Percentiles rank a stretch among this genome's conserved stretches.
phyloP scores from a whole-genome alignment of 1,139 yeast genomes.

The Kodamaea sp. region DNA sequence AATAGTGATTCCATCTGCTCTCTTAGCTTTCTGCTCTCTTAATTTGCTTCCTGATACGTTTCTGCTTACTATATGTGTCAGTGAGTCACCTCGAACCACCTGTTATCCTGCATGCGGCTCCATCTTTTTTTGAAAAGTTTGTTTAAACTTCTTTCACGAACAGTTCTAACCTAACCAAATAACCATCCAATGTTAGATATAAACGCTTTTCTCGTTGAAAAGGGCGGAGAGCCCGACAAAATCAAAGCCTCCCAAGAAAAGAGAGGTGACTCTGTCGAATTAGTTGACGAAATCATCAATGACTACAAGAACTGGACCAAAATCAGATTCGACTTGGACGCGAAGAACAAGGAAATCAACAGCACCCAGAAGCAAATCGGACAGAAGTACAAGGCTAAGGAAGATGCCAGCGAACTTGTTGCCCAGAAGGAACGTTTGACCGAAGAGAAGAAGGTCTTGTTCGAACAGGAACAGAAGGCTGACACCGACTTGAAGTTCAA shows the following conservation, averaged over 20 bases:
- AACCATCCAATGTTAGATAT: constrained; percentile 88
- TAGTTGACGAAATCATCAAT: constrained; percentile 90
- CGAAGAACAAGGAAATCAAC: constrained; percentile 81
- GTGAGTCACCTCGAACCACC: too few species aligned
- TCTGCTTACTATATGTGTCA: too few species aligned
- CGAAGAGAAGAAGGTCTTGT: constrained; percentile 66
- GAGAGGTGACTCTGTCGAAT: constrained; percentile 91
- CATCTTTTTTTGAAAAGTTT: constrained; percentile 9
- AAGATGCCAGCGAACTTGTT: constrained; percentile 84
- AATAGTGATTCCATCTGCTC: too few species aligned
- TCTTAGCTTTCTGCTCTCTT: too few species aligned
- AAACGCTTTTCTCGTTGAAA: constrained; percentile 85
- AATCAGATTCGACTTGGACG: constrained; percentile 90
- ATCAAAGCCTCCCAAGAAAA: constrained; percentile 88
- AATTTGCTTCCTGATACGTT: too few species aligned
- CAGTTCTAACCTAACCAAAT: constrained; percentile 1
- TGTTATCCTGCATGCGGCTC: constrained; percentile 5
- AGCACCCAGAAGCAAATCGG: constrained; percentile 92
- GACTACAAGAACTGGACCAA: constrained; percentile 93
- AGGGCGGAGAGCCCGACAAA: constrained; percentile 92
- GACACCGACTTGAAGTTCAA: constrained; percentile 73
- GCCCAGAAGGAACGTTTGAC: constrained; percentile 76
- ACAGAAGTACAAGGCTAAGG: constrained; percentile 87
- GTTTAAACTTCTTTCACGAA: neutral
- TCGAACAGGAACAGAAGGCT: constrained; percentile 72